These are phyloP conservation scores for Ottelia alismoides DNA, from an alignment of 106 monocot species.

Conservation along the genomic window DNA sequence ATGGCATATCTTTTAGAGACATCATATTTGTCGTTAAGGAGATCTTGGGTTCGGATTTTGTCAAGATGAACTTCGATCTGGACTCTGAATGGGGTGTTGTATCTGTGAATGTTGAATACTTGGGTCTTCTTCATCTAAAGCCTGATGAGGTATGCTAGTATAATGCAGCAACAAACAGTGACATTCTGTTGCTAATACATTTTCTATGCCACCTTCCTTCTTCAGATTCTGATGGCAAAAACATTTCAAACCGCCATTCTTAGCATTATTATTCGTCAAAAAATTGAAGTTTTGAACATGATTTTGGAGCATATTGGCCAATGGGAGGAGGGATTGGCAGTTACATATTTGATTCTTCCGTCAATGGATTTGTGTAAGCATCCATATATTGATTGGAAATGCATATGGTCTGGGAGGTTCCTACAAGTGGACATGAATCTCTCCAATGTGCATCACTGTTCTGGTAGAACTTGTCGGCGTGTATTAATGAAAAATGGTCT, in stretches of 20 bases:
- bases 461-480: not conserved
- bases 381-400: slow-evolving; percentile 32
- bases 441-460: slow-evolving; percentile 8
- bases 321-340: slow-evolving; percentile 6
- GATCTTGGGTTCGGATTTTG: slow-evolving; percentile 40
- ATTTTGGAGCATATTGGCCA: slow-evolving; percentile 7
- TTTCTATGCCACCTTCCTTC: not conserved
- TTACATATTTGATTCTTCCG: slow-evolving; percentile 49
- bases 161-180: not conserved
- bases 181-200: not conserved
- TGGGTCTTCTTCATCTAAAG: slow-evolving; percentile 6
- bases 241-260: slow-evolving; percentile 37
- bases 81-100: slow-evolving; percentile 16
- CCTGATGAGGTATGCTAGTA: slow-evolving; percentile 4
- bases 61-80: slow-evolving; percentile 24
- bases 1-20: slow-evolving; percentile 11
- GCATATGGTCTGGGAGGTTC: slow-evolving; percentile 15
- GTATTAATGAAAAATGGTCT: slow-evolving; percentile 23
- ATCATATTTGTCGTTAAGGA: slow-evolving; percentile 42
- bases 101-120: slow-evolving; percentile 22
- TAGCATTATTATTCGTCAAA: slow-evolving; percentile 28
- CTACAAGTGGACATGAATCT: slow-evolving; percentile 4
- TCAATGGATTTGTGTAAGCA: slow-evolving; percentile 11
- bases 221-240: slow-evolving; percentile 36
- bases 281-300: slow-evolving; percentile 12